Base-by-base conservation (phyloP, 257 asterid species). In the Fraxinus americana region DNA sequence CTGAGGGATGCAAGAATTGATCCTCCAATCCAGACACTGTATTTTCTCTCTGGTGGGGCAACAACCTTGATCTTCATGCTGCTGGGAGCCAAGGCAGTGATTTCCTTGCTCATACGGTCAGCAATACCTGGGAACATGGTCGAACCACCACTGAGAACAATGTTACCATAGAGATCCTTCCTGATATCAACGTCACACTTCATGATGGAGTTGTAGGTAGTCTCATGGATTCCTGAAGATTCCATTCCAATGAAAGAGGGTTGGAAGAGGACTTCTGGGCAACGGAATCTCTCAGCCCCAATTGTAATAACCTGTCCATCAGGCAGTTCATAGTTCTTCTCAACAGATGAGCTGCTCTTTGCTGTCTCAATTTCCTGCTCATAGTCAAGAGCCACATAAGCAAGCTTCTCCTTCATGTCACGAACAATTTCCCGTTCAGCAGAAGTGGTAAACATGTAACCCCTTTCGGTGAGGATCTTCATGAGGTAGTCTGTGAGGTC, bases 341-440 rank as follows among this genome's bases (percentile, higher is more conserved):
- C 89, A 78, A 86, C 81, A 30, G 89, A 86, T 48, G 89, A 86
- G 78, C 87, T 86, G 85, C 85, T 81, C 76, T 74, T 86, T 8
- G 89, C 82, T 1, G 87, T 83, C 66, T 86, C 89, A 25, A 81
- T 80, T 75, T 86, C 89, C 76, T 86, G 89, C 84, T 86, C 89
- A 0, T 72, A 86, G 82, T 86, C 89, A 54, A 86, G 87, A 69
- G 89, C 89, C 68, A 86, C 89, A 79, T 86, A 86, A 29, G 89
- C 87, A 74, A 86, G 85, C 77, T 86, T 86, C 43, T 83, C 87
- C 76, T 86, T 86, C 68, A 86, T 73, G 35, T 86, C 89, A 78
- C 89, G 89, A 72, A 86, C 89, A 80, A 86, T 86, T 86, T 86
- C 89, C 81, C 89, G 89, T 76, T 86, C 89, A n/a, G 89, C 89